phyloP scores from a whole-genome alignment of 352 stramenopile genomes.

The Phytopythium cucurbitacearum region DNA sequence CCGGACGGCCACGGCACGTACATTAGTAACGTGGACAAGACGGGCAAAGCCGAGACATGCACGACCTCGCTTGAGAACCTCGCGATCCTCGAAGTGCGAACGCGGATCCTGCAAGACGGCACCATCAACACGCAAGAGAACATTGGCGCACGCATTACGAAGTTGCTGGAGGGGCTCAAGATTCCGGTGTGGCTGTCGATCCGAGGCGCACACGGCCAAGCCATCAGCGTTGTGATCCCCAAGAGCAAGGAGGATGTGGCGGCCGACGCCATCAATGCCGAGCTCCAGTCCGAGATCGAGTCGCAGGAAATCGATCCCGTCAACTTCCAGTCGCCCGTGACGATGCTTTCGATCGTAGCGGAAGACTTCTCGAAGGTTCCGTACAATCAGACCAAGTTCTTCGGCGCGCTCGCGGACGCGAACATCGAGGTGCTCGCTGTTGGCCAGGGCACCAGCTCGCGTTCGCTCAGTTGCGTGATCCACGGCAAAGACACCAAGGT shows the following conservation, averaged over 20 bases:
- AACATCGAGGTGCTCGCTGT: constrained; percentile 72
- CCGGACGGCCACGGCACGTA: constrained; percentile 74
- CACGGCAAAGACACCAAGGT: constrained; percentile 64
- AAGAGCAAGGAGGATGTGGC: constrained; percentile 25
- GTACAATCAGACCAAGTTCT: constrained; percentile 75
- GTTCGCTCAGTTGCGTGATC: constrained; percentile 75
- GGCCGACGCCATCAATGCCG: constrained; percentile 38
- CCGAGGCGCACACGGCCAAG: constrained; percentile 74
- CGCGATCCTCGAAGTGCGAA: constrained; percentile 73
- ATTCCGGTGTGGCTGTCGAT: constrained; percentile 81
- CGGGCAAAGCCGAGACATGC: constrained; percentile 62
- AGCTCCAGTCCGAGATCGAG: constrained; percentile 57
- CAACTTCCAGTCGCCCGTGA: constrained; percentile 66
- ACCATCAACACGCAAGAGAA: constrained; percentile 49
- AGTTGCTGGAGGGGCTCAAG: constrained; percentile 54
- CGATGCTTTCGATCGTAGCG: constrained; percentile 81
- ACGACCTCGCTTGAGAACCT: constrained; percentile 82
- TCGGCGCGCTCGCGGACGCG: constrained; percentile 60
- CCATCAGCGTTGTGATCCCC: constrained; percentile 73
- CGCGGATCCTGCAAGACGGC: constrained; percentile 73
- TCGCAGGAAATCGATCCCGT: constrained; percentile 69
- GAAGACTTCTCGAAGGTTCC: constrained; percentile 74
- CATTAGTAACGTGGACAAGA: constrained; percentile 60
- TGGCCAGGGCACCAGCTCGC: constrained; percentile 74
- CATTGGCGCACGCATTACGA: constrained; percentile 70